Base-by-base conservation (phyloP, 1,139 yeast genomes). In the Kodamaea arcana region DNA sequence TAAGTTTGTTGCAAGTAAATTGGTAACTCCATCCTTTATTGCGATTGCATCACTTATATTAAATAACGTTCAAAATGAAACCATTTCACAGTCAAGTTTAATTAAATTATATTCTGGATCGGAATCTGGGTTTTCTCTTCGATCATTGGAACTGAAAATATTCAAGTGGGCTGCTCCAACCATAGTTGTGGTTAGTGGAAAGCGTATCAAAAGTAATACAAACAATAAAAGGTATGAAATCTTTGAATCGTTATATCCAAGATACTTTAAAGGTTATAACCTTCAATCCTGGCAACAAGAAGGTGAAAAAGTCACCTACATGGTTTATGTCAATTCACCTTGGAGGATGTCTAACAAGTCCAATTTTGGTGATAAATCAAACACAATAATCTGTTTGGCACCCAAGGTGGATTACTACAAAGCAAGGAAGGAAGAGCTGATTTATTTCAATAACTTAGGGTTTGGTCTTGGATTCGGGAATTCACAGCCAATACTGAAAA, bases 161-260 rank as follows among this genome's bases (percentile, higher is more conserved):
- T 81, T 86, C 62, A 86, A 87, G 51, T 90, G 97, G 96, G 79
- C 76, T 46, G 94, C 95, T 0, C 95, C 96, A 0, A 78, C 96
- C 0, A 53, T 87, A 2, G 45, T 90, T 10, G 44, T 90, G 0
- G 69, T 90, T 1, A 72, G 78, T 4, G 97, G 97, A 0, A 72
- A 67, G 45, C 51, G 79, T 29, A 56, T 82, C 22, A 54, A 52
- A 33, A 36, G 54, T n/a, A 65, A 72, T 41, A 64, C 73, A 4
- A 50, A 52, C 1, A 75, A 75, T 44, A 70, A 68, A 40, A 52
- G 83, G 28, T 79, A 75, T 47, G 64, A 64, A 23, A 59, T 62
- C 23, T 82, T 83, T 46, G 66, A 68, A 17, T 52, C 66, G 3
- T 71, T 69, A 17, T 81, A 59, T 46, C 87, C 88, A 0, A 60